Conservation (phyloP, 192 early-diverging fungal species). For the Umbelopsis sp. region DNA sequence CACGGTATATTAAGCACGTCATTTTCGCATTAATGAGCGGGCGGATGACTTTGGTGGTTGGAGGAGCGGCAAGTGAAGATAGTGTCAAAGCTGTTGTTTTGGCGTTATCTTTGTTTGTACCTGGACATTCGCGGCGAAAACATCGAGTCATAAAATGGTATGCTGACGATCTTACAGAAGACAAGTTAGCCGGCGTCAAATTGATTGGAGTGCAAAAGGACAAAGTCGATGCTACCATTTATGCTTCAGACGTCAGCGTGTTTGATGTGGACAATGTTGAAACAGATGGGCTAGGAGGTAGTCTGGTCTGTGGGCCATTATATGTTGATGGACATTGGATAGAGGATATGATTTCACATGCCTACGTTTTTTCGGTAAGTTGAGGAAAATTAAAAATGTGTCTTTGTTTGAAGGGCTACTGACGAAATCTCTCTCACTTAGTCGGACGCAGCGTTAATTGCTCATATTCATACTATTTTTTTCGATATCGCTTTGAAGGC, state of each 20-base stretch:
- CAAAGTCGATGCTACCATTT: conserved; percentile 33
- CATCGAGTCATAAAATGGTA: conserved; percentile 39
- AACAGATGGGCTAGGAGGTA: conserved; percentile 14
- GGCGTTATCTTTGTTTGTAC: conserved; percentile 37
- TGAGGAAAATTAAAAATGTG: background rate
- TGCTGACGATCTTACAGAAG: conserved; percentile 19
- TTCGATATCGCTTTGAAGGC: conserved; percentile 37
- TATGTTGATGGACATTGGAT: conserved; percentile 43
- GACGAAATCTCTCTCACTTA: background rate
- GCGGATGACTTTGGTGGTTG: conserved; percentile 31
- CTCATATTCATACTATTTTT: conserved; percentile 39
- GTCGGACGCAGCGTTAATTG: conserved; percentile 35
- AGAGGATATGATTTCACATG: conserved; percentile 27
- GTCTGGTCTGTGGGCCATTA: conserved; percentile 31
- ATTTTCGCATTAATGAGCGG: conserved; percentile 40
- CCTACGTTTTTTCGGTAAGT: conserved; percentile 30
- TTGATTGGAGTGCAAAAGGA: conserved; percentile 31
- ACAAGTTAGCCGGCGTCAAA: conserved; percentile 24
- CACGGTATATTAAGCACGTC: conserved; percentile 34
- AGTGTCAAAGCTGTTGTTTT: conserved; percentile 28
- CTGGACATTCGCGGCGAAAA: conserved; percentile 23
- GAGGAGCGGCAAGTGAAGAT: conserved; percentile 19
- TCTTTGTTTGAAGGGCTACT: background rate
- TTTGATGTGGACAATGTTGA: conserved; percentile 33
- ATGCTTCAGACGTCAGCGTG: conserved; percentile 31